Percentiles rank a stretch among this genome's conserved stretches.
Conservation (phyloP, 768 basidiomycete genomes). For the Suillus alpinus region DNA sequence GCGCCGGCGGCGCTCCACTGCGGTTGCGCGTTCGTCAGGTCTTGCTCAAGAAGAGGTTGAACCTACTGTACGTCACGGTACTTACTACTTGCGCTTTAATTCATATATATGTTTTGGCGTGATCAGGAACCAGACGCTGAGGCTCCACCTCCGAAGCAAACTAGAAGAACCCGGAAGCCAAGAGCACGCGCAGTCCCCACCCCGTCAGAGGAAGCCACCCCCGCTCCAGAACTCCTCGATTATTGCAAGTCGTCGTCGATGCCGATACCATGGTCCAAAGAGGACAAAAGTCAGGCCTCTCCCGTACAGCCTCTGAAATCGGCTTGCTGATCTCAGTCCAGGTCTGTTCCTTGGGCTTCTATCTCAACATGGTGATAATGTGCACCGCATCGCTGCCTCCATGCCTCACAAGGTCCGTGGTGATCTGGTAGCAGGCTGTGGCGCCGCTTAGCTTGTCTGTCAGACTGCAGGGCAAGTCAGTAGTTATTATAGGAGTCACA, state of each 20-base stretch:
- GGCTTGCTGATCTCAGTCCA: constrained; percentile 13
- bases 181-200: constrained; percentile 25
- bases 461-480: constrained; percentile 58
- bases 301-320: constrained; percentile 4
- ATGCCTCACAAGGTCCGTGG: constrained; percentile 58
- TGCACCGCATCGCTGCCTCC: constrained; percentile 64
- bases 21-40: constrained; percentile 24
- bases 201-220: constrained; percentile 22
- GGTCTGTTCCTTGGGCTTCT: constrained; percentile 55
- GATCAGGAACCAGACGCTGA: constrained; percentile 24
- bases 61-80: not conserved
- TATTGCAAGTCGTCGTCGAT: constrained; percentile 29
- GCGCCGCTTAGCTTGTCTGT: constrained; percentile 5
- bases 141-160: constrained; percentile 31
- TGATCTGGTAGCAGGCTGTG: constrained; percentile 5
- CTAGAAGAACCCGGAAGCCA: constrained; percentile 27
- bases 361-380: constrained; percentile 62
- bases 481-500: constrained; percentile 43
- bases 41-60: constrained; percentile 30
- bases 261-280: constrained; percentile 57
- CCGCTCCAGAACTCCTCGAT: constrained; percentile 18
- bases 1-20: constrained; percentile 37
- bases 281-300: constrained; percentile 57
- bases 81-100: not conserved
- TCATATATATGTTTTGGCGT: not conserved